These are phyloP conservation scores for Leptographium flavum DNA, from an alignment of 2,329 filamentous ascomycete species.

Conservation along the genomic window DNA sequence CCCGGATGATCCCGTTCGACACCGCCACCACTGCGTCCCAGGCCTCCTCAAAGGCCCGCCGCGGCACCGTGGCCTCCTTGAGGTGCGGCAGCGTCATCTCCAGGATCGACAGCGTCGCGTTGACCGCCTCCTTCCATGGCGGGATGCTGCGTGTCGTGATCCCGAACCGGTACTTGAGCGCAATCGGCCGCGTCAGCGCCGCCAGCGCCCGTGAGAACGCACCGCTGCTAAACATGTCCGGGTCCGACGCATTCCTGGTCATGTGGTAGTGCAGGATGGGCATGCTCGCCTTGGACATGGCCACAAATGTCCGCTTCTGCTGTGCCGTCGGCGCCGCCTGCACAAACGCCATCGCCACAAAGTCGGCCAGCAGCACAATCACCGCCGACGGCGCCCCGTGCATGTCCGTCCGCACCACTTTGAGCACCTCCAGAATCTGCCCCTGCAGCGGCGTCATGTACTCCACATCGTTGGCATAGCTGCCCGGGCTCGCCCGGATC, in stretches of 20 bases:
- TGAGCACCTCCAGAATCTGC: constrained; percentile 53
- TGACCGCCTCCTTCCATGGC: constrained; percentile 72
- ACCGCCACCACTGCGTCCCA: constrained; percentile 57
- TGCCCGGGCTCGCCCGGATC: constrained; percentile 50
- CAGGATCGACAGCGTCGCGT: constrained; percentile 53
- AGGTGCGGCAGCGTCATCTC: constrained; percentile 50
- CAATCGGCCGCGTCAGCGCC: constrained; percentile 55
- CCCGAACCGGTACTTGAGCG: constrained; percentile 67
- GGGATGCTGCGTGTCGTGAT: constrained; percentile 55
- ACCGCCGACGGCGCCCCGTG: constrained; percentile 52
- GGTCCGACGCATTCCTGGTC: constrained; percentile 41
- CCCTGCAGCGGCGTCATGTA: constrained; percentile 58
- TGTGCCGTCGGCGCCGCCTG: constrained; percentile 15
- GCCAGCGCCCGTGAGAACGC: constrained; percentile 51
- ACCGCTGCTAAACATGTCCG: constrained; percentile 55
- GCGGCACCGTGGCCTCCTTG: constrained; percentile 30
- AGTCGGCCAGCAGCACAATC: constrained; percentile 53
- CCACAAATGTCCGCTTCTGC: constrained; percentile 66
- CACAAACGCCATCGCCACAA: constrained; percentile 56
- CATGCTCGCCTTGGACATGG: constrained; percentile 75
- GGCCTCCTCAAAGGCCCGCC: constrained; percentile 36
- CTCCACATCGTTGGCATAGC: constrained; percentile 60
- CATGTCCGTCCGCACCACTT: constrained; percentile 52
- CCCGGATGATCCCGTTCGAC: constrained; percentile 53
- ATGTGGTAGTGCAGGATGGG: constrained; percentile 49